These are phyloP conservation scores for Xerocomus subilludens DNA, from an alignment of 1,284 basidiomycete genomes.

Conservation along the genomic window DNA sequence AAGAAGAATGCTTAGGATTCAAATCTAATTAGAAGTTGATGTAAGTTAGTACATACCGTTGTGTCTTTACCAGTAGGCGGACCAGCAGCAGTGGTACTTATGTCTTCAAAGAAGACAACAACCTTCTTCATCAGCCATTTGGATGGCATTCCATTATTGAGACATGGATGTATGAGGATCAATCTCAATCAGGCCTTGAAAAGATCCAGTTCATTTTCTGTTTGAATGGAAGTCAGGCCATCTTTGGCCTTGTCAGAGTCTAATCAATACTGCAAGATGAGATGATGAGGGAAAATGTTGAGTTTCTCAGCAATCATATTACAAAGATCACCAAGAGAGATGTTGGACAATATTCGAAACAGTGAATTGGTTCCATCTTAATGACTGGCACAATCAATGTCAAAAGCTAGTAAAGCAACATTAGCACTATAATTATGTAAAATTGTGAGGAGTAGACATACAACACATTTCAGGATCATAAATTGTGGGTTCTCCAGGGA, in stretches of 20 bases:
- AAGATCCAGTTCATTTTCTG: not conserved
- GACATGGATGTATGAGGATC: not conserved
- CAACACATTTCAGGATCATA: not conserved
- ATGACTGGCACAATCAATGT: not conserved
- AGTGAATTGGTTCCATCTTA: not conserved
- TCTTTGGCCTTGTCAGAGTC: constrained; percentile 1
- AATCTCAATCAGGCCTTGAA: not conserved
- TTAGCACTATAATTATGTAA: too few species aligned
- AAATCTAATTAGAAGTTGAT: not conserved
- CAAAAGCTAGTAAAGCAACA: not conserved
- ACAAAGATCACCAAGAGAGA: not conserved
- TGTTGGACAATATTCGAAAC: not conserved
- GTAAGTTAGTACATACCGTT: not conserved
- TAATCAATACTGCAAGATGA: not conserved
- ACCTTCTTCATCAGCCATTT: not conserved
- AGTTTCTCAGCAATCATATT: not conserved
- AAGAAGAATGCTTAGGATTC: not conserved
- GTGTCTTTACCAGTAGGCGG: not conserved
- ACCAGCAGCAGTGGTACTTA: not conserved
- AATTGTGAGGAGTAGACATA: not conserved
- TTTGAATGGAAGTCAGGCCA: not conserved
- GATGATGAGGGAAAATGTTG: not conserved
- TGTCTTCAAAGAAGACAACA: not conserved
- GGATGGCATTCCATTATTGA: not conserved
- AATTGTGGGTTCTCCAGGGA: too few species aligned